phyloP scores from a whole-genome alignment of 176 grass and related monocot species.

The Triticum dicoccoides region DNA sequence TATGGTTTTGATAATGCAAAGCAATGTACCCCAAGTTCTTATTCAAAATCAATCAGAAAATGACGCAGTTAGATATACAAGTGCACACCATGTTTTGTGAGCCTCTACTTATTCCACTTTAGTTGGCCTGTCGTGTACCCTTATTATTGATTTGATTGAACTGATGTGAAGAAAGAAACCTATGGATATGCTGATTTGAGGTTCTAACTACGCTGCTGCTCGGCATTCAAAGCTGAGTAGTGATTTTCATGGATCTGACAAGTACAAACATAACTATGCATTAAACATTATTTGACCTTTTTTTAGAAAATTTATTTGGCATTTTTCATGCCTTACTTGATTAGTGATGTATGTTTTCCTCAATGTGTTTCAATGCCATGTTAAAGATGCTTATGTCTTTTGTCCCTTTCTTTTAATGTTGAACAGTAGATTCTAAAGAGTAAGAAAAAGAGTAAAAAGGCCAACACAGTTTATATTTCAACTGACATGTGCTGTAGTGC shows the following conservation, averaged over 20 bases:
- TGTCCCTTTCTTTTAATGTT: background rate
- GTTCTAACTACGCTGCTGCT: background rate
- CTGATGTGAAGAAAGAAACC: background rate
- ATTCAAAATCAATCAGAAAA: background rate
- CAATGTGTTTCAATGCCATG: background rate
- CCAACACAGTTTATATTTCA: background rate
- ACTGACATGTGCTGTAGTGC: background rate
- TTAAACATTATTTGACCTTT: background rate
- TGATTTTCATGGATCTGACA: background rate
- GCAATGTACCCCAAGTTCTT: background rate
- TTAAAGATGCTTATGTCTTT: background rate
- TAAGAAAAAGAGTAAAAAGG: background rate
- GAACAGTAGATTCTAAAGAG: background rate
- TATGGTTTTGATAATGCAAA: background rate
- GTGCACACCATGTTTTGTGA: slow-evolving; percentile 14
- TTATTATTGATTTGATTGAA: slow-evolving; percentile 11
- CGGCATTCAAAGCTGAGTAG: background rate
- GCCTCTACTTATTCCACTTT: background rate
- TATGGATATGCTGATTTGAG: background rate
- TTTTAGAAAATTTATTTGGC: background rate
- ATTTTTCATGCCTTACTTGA: background rate
- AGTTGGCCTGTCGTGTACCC: background rate
- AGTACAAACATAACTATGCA: background rate
- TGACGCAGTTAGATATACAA: background rate
- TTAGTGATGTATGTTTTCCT: background rate